Evolutionary conservation across 129 eudicot genomes (phyloP).

Genomic region (Heracleum sosnowskyi): DNA sequence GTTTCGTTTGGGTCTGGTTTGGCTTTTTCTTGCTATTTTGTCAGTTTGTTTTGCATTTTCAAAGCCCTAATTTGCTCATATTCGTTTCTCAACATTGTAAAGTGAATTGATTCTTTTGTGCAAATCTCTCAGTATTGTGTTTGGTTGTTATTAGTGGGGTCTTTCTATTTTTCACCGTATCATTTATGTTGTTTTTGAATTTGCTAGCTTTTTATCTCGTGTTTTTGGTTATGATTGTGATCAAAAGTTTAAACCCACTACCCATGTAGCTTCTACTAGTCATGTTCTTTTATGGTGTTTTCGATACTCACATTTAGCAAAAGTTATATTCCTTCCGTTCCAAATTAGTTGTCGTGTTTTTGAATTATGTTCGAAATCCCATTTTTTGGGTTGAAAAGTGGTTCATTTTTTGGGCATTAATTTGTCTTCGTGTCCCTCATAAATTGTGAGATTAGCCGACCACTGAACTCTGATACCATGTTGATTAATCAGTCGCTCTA

Average conservation of each 20-base stretch:
- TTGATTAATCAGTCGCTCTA: too few relatives aligned
- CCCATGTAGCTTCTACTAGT: neutral
- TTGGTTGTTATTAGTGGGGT: neutral
- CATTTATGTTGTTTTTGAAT: neutral
- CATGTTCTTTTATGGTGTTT: neutral
- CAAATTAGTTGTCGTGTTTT: too few relatives aligned
- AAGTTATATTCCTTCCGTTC: too few relatives aligned
- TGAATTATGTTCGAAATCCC: too few relatives aligned
- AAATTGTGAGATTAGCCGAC: too few relatives aligned
- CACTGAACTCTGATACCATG: too few relatives aligned
- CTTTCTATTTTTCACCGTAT: neutral
- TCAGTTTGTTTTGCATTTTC: slow-evolving; percentile 13
- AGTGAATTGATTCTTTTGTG: neutral
- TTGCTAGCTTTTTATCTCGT: neutral
- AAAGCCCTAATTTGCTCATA: slow-evolving; percentile 9
- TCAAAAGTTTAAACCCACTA: neutral
- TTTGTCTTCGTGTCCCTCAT: too few relatives aligned
- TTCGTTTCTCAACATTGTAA: neutral
- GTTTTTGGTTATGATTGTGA: neutral
- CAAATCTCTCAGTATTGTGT: neutral
- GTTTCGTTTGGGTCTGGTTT: slow-evolving; percentile 29
- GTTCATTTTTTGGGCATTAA: too few relatives aligned
- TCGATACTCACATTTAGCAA: too few relatives aligned
- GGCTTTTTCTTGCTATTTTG: slow-evolving; percentile 12
- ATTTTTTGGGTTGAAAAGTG: too few relatives aligned